A percentile compares a stretch with the other conserved stretches of the same genome.
These are phyloP conservation scores for Pachyrhizus erosus DNA, from an alignment of 306 rosid species.

Conservation along the genomic window DNA sequence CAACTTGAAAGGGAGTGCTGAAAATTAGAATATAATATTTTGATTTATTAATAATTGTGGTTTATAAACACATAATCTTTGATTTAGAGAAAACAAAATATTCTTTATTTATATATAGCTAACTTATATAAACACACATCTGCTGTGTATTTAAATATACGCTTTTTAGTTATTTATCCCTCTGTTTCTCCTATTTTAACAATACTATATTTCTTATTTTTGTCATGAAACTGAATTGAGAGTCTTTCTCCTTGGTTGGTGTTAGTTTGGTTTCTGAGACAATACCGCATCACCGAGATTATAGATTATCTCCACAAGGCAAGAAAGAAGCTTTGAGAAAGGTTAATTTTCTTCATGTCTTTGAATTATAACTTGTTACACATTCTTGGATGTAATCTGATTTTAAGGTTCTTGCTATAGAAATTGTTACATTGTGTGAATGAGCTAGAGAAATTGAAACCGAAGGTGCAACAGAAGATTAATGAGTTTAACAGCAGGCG, in stretches of 20 bases:
- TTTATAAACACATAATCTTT: no score
- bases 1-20: no score
- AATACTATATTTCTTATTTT: constrained; percentile 21
- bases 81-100: no score
- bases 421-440: constrained; percentile 62
- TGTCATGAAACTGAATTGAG: constrained; percentile 22
- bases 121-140: no score
- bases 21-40: no score
- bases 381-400: constrained; percentile 36
- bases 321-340: constrained; percentile 60
- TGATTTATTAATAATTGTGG: no score
- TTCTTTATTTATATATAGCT: no score
- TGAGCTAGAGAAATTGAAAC: constrained; percentile 85
- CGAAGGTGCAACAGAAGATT: constrained; percentile 72
- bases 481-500: constrained; percentile 60
- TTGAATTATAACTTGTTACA: neutral
- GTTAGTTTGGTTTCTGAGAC: constrained; percentile 84
- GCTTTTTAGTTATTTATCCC: no score
- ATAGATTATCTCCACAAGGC: constrained; percentile 57
- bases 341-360: constrained; percentile 49
- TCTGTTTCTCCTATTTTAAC: no score
- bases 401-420: constrained; percentile 52
- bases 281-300: constrained; percentile 79
- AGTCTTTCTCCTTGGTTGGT: constrained; percentile 38
- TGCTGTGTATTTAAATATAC: no score